Base-by-base conservation (phyloP, 257 asterid species). In the Marsdenia floribunda region DNA sequence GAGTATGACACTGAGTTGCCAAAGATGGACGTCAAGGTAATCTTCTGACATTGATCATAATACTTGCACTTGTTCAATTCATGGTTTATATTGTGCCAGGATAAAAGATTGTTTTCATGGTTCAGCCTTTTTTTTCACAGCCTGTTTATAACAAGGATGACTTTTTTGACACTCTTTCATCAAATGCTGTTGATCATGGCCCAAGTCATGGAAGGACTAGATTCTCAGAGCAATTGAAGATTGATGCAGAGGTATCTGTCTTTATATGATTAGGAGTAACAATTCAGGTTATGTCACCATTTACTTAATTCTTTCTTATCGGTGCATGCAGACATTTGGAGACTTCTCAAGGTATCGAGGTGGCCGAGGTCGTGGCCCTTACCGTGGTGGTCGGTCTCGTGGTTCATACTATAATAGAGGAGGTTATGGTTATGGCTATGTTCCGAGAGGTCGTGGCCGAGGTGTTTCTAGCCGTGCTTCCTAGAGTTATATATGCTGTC, bases 171-270 rank as follows among this genome's bases (percentile, higher is more conserved):
- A 82, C 92, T 10, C 84, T 95, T 59, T 95, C 99, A 46, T 85
- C 85, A 82, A 88, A 85, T 37, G 75, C 96, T 13, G 57, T 77
- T 79, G 84, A 69, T 76, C 83, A 87, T 64, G 84, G 80, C 66
- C 83, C 84, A 19, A 89, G 82, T 82, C 86, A 86, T 74, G 96
- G 85, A 76, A 88, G 99, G 89, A 61, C 96, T 26, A 87, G 96
- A 82, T 95, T 89, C 73, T 92, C 97, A 0, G 99, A 95, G 86
- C 97, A 90, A 83, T 86, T 88, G 91, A 95, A 92, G 96, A 75
- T 90, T 46, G 99, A 95, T 72, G 83, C 93, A 7, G 97, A 95
- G 98, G 99, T 95, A 87, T 66, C 54, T 11, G 13, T 7, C 58
- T 9, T 3, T n/a, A 70, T n/a, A 70, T 61, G 16, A 55, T 73